These are phyloP conservation scores for Brasenia schreberi DNA, from an alignment of 164 flowering plant genomes.

Conservation along the genomic window DNA sequence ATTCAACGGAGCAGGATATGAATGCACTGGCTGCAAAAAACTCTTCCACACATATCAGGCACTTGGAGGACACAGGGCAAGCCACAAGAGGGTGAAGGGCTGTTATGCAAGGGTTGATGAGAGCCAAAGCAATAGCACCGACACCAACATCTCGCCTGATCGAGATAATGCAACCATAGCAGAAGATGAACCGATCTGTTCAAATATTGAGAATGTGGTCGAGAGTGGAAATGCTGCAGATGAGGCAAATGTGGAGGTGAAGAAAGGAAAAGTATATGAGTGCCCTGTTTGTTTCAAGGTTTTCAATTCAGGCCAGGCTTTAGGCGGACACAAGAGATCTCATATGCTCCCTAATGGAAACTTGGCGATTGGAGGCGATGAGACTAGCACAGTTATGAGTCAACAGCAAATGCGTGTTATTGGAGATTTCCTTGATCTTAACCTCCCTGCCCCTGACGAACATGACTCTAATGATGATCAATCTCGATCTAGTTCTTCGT, in stretches of 20 bases:
- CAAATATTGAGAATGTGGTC: neutral
- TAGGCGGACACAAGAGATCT: conserved; percentile 72
- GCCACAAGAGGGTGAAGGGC: conserved; percentile 31
- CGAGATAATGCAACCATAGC: conserved; percentile 3
- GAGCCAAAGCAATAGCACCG: conserved; percentile 31
- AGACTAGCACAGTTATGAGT: conserved; percentile 12
- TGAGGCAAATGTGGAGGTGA: conserved; percentile 14
- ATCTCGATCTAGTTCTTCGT: conserved; percentile 17
- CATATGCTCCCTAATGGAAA: conserved; percentile 25
- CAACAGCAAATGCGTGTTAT: conserved; percentile 16
- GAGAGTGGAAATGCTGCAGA: conserved; percentile 2
- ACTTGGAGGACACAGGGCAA: conserved; percentile 50
- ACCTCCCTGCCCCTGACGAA: conserved; percentile 50
- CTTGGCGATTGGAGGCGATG: conserved; percentile 9
- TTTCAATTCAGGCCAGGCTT: conserved; percentile 61
- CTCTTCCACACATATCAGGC: conserved; percentile 43
- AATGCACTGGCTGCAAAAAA: conserved; percentile 39
- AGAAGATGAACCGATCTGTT: conserved; percentile 7
- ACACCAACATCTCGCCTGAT: conserved; percentile 14
- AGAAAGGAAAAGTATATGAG: conserved; percentile 36
- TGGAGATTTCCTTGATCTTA: conserved; percentile 44
- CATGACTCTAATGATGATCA: conserved; percentile 17
- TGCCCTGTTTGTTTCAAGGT: conserved; percentile 54
- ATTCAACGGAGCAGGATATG: conserved; percentile 27
- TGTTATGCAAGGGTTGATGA: conserved; percentile 23